These are phyloP conservation scores for Pouteria glomerata DNA, from an alignment of 148 eudicot species.

Conservation along the genomic window DNA sequence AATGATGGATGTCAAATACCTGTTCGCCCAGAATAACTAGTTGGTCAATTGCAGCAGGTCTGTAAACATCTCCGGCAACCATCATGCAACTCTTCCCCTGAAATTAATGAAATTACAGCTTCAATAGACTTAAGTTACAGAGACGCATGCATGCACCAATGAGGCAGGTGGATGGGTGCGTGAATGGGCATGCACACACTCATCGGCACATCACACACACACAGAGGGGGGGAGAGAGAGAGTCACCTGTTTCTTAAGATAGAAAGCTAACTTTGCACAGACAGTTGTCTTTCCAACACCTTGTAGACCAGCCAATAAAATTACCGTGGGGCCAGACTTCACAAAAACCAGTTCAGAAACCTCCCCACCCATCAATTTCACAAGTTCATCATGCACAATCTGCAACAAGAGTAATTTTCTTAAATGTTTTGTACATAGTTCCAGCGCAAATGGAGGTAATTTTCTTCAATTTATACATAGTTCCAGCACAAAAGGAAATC, in stretches of 20 bases:
- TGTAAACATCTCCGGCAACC: constrained; percentile 95
- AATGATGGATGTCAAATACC: constrained; percentile 31
- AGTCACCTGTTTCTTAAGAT: constrained; percentile 85
- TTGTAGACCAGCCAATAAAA: constrained; percentile 91
- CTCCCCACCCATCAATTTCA: constrained; percentile 90
- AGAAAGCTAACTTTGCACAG: constrained; percentile 81
- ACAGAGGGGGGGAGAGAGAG: neutral
- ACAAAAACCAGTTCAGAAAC: constrained; percentile 87
- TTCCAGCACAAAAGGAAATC: too few species aligned
- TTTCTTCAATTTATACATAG: too few species aligned
- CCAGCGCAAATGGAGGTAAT: neutral
- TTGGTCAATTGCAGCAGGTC: constrained; percentile 99
- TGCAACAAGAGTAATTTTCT: constrained; percentile 25
- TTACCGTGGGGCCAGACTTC: constrained; percentile 82
- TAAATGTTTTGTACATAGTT: neutral
- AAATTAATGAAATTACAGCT: neutral
- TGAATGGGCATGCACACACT: neutral
- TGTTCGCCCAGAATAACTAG: constrained; percentile 84
- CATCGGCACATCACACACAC: neutral
- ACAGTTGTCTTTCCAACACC: constrained; percentile 99
- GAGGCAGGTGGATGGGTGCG: neutral
- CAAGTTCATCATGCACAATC: constrained; percentile 91
- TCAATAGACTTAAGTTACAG: neutral
- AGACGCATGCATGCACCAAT: neutral
- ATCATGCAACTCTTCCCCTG: constrained; percentile 99